Evolutionary conservation across 2,329 filamentous ascomycete species (phyloP), one percentile per base, ranked within the genome.

Genomic region (Rhytidhysteron rufulum): DNA sequence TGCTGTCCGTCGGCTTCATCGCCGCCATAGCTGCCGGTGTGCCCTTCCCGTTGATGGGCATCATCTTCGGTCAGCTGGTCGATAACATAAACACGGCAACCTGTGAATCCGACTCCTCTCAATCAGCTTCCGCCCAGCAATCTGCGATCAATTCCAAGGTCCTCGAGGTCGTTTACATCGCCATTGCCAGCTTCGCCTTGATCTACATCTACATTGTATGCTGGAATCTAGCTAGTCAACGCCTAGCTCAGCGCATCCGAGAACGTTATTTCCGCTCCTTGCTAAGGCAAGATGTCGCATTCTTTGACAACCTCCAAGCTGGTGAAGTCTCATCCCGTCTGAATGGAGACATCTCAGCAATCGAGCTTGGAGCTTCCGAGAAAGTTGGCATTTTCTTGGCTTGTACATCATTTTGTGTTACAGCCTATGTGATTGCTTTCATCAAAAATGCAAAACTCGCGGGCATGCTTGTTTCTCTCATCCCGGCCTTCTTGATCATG

Each of bases 321-420:
- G 82, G 81, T 13, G 79, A 85, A 57, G 75, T 85, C 10, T 74
- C 78, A 2, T 77, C 79, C 7, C 72, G 82, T 15, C 73, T 87
- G 31, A 81, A 81, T 53, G 72, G 73, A 39, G 82, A 86, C 51
- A 82, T 86, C 24, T 76, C 82, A 43, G 75, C 78, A 1, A 79
- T 87, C 37, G 82, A 83, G 52, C 74, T 76, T 0, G 83, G 83
- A 11, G 85, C 82, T 0, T 82, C 79, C 2, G 83, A 86, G 60
- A 87, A 87, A 58, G 82, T 85, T 13, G 82, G 82, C 37, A 77
- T 85, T 24, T 75, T 77, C 48, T 69, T 86, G 4, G 73, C 75
- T 18, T 80, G 75, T 37, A 60, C 78, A 8, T 79, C 79, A 2
- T 86, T 85, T 59, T 86, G 86, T 54, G 56, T 85, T 39, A 80